phyloP scores from a whole-genome alignment of 2,329 filamentous ascomycete species.

The Trichoderma atroviride region DNA sequence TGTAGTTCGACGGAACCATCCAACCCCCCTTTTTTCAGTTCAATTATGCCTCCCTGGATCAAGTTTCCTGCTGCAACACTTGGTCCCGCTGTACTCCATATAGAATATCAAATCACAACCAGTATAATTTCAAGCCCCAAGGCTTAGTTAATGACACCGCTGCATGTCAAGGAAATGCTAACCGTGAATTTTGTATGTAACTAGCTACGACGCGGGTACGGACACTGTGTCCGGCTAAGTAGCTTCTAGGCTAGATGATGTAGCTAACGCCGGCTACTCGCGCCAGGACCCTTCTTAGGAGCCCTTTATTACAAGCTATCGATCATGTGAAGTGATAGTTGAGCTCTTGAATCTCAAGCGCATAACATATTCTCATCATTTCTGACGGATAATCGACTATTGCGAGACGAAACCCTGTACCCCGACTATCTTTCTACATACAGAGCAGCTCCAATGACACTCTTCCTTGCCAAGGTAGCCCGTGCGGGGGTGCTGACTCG shows the following conservation, averaged over 20 bases:
- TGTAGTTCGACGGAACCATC: not conserved
- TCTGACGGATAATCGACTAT: not conserved
- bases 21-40: not conserved
- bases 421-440: not conserved
- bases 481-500: slow-evolving; percentile 15
- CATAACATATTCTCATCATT: not conserved
- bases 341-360: not conserved
- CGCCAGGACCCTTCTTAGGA: not conserved
- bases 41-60: not conserved
- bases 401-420: not conserved
- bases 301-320: not conserved
- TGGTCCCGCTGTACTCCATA: not conserved
- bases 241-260: not conserved
- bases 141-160: not conserved
- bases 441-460: not conserved
- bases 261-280: slow-evolving; percentile 4
- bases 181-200: not conserved
- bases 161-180: not conserved
- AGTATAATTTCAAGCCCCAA: not conserved
- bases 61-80: not conserved
- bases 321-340: not conserved
- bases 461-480: not conserved
- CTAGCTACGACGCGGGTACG: not conserved
- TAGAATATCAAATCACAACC: not conserved
- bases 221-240: not conserved